These are phyloP conservation scores for Sarcocystis neurona DNA, from an alignment of 169 alveolate genomes.

Conservation along the genomic window DNA sequence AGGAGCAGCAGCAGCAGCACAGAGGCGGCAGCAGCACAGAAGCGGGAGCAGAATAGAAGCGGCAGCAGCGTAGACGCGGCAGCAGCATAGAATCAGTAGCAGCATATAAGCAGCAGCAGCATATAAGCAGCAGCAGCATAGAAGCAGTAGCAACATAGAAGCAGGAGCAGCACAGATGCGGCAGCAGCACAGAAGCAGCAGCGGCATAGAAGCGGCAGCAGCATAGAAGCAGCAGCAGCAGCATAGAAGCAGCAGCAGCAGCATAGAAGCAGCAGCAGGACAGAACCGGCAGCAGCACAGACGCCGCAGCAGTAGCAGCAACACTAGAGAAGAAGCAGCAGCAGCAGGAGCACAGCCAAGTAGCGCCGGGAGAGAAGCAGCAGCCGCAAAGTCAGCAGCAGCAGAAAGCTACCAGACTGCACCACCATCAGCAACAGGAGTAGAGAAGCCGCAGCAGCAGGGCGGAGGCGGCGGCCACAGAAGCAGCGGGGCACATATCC, in stretches of 20 bases:
- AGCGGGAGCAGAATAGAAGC: not conserved
- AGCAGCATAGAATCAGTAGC: too few relatives aligned
- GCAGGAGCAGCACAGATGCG: not conserved
- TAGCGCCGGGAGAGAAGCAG: not conserved
- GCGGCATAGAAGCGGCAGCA: not conserved
- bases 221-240: not conserved
- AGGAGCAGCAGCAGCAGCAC: not conserved
- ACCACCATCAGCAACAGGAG: not conserved
- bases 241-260: not conserved
- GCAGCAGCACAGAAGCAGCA: not conserved
- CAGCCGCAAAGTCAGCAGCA: not conserved
- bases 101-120: too few relatives aligned
- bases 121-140: too few relatives aligned
- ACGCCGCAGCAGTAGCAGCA: not conserved
- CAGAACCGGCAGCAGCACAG: not conserved
- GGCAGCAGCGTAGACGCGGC: not conserved
- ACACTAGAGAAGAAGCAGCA: not conserved
- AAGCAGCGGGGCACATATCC: too few relatives aligned
- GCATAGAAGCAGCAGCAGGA: not conserved
- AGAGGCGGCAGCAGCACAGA: not conserved
- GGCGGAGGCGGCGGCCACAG: too few relatives aligned
- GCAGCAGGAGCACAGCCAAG: not conserved
- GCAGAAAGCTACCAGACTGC: not conserved
- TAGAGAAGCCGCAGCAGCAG: not conserved
- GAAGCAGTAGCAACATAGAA: not conserved